Conservation (phyloP, 371 early-diverging fungal species). For the Coemansia sp. region DNA sequence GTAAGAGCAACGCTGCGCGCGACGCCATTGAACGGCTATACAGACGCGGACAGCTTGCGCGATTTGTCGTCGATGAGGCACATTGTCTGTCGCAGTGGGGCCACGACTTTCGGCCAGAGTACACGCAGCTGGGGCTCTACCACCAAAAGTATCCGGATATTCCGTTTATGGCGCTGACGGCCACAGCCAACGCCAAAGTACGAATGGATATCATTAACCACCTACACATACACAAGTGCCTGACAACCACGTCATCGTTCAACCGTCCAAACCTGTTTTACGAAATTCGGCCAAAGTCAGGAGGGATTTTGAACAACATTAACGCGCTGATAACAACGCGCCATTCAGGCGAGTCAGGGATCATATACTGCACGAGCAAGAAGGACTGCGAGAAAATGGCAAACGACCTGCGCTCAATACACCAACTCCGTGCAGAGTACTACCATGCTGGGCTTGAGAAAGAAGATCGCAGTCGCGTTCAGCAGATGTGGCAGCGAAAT, state of each 20-base stretch:
- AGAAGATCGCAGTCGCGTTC: slow-evolving; percentile 81
- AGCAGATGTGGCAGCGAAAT: slow-evolving; percentile 85
- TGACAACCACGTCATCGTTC: slow-evolving; percentile 82
- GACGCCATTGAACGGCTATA: slow-evolving; percentile 62
- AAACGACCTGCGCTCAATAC: slow-evolving; percentile 61
- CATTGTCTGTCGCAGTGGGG: slow-evolving; percentile 99
- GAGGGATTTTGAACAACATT: slow-evolving; percentile 67
- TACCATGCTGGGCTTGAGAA: slow-evolving; percentile 97
- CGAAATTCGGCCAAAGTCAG: slow-evolving; percentile 67
- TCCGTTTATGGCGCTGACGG: slow-evolving; percentile 98
- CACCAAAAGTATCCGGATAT: slow-evolving; percentile 70
- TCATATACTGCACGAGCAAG: slow-evolving; percentile 95
- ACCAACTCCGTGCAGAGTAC: slow-evolving; percentile 60
- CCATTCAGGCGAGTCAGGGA: slow-evolving; percentile 82
- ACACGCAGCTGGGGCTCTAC: slow-evolving; percentile 70
- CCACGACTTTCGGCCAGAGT: slow-evolving; percentile 88
- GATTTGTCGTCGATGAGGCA: slow-evolving; percentile 96
- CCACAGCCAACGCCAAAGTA: slow-evolving; percentile 95
- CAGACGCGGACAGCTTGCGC: slow-evolving; percentile 62
- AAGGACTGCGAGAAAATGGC: slow-evolving; percentile 89
- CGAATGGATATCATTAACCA: slow-evolving; percentile 70
- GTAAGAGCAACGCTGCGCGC: slow-evolving; percentile 68
- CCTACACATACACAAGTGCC: slow-evolving; percentile 69
- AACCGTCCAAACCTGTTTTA: slow-evolving; percentile 88
- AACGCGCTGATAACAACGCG: slow-evolving; percentile 69